Percentiles rank a stretch among this genome's conserved stretches.
phyloP scores from a whole-genome alignment of 352 stramenopile species.

The Pythium volutum region DNA sequence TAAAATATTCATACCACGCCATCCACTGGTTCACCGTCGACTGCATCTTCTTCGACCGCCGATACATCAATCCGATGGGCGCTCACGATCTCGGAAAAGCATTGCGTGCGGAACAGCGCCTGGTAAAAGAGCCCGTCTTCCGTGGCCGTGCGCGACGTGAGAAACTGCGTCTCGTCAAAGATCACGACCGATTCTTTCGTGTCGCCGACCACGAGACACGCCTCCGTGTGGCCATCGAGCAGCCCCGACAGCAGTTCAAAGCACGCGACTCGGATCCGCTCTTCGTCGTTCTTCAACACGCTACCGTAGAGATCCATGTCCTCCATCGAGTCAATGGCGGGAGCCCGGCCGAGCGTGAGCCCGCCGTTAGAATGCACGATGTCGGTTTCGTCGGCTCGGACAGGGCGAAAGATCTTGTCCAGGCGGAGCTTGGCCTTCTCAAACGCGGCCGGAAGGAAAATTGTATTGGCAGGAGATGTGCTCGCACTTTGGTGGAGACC shows the following conservation, averaged over 20 bases:
- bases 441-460: slow-evolving; percentile 45
- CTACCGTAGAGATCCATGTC: slow-evolving; percentile 5
- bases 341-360: background rate
- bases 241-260: slow-evolving; percentile 66
- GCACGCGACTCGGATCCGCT: slow-evolving; percentile 55
- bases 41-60: slow-evolving; percentile 24
- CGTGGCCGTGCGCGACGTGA: slow-evolving; percentile 42
- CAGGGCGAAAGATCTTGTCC: slow-evolving; percentile 49
- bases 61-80: slow-evolving; percentile 66
- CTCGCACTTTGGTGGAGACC: slow-evolving; percentile 32
- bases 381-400: slow-evolving; percentile 16
- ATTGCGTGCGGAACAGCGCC: slow-evolving; percentile 69
- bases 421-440: slow-evolving; percentile 51
- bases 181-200: slow-evolving; percentile 86
- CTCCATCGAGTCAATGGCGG: background rate
- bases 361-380: background rate
- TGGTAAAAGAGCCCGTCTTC: slow-evolving; percentile 67
- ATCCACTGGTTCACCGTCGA: slow-evolving; percentile 8
- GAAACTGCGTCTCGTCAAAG: slow-evolving; percentile 84
- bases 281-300: slow-evolving; percentile 17
- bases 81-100: slow-evolving; percentile 83
- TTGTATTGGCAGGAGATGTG: slow-evolving; percentile 33
- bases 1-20: no score
- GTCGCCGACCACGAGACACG: slow-evolving; percentile 78
- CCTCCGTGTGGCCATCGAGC: slow-evolving; percentile 64